Evolutionary conservation across 805 yeast species (phyloP).

Genomic region (Ogataea henricii): DNA sequence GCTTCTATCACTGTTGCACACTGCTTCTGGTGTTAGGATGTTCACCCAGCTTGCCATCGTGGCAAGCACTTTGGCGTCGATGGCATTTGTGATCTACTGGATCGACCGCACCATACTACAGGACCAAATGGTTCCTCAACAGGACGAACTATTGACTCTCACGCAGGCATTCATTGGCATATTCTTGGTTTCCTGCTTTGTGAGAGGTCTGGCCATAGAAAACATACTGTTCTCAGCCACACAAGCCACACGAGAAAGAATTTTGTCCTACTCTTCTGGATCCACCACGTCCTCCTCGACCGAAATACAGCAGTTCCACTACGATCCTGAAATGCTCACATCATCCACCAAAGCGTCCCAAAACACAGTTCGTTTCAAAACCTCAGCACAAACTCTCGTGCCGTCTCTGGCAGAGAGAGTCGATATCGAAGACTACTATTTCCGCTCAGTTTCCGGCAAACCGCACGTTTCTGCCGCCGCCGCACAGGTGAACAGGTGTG

Average conservation of each 20-base stretch:
- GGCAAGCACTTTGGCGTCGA: conserved; percentile 6
- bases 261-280: background rate
- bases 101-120: conserved; percentile 5
- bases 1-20: background rate
- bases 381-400: conserved; percentile 25
- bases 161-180: background rate
- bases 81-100: conserved; percentile 17
- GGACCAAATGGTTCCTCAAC: background rate
- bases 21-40: background rate
- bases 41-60: background rate
- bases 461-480: conserved; percentile 3
- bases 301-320: background rate
- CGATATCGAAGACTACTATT: conserved; percentile 7
- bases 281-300: background rate
- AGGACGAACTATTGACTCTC: background rate
- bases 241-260: background rate
- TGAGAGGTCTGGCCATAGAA: background rate
- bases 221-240: background rate
- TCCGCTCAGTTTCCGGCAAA: conserved; percentile 3
- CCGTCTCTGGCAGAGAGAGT: conserved; percentile 15
- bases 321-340: conserved; percentile 8
- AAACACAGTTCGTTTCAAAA: conserved; percentile 16
- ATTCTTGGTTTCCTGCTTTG: conserved; percentile 12
- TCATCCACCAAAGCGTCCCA: conserved; percentile 11
- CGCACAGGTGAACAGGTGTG: conserved; percentile 1